Percentiles rank a stretch among this genome's conserved stretches.
These are phyloP conservation scores for Hypoxylon trugodes DNA, from an alignment of 495 filamentous ascomycete genomes.

Conservation along the genomic window DNA sequence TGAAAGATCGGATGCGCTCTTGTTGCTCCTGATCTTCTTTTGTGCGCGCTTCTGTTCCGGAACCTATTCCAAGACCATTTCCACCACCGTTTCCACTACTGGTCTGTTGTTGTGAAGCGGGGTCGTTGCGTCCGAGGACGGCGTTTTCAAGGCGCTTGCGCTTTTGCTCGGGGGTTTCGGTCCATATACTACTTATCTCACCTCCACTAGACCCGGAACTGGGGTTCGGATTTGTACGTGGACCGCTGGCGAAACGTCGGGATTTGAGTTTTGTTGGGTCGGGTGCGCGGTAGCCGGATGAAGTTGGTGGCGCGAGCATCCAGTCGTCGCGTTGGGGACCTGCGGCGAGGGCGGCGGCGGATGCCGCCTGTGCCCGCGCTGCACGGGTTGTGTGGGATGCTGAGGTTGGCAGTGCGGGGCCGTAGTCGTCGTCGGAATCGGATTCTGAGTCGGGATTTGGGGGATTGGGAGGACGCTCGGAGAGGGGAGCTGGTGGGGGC, in stretches of 20 bases:
- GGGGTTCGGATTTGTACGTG: slow-evolving; percentile 45
- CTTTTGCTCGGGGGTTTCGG: slow-evolving; percentile 91
- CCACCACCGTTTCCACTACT: background rate
- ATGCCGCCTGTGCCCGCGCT: slow-evolving; percentile 31
- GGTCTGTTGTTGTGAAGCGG: background rate
- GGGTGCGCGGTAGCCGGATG: slow-evolving; percentile 66
- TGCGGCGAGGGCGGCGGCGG: slow-evolving; percentile 36
- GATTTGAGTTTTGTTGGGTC: slow-evolving; percentile 86
- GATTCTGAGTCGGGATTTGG: slow-evolving; percentile 42
- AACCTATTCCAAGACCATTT: background rate
- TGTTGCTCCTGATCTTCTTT: slow-evolving; percentile 55
- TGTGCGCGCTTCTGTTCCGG: background rate
- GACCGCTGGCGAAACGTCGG: slow-evolving; percentile 83
- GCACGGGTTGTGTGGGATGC: slow-evolving; percentile 35
- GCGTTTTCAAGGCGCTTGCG: slow-evolving; percentile 80
- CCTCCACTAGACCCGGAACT: slow-evolving; percentile 50
- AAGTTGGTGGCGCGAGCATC: slow-evolving; percentile 88
- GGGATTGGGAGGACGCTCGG: slow-evolving; percentile 46
- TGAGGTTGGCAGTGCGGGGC: slow-evolving; percentile 77
- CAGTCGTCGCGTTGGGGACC: slow-evolving; percentile 77
- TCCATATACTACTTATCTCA: slow-evolving; percentile 76
- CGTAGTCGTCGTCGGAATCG: slow-evolving; percentile 64
- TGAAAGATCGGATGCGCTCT: slow-evolving; percentile 45
- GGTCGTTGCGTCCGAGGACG: slow-evolving; percentile 76
- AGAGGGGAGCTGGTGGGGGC: slow-evolving; percentile 53